Conservation (phyloP, 495 filamentous ascomycete species). For the Daldinia concentrica region DNA sequence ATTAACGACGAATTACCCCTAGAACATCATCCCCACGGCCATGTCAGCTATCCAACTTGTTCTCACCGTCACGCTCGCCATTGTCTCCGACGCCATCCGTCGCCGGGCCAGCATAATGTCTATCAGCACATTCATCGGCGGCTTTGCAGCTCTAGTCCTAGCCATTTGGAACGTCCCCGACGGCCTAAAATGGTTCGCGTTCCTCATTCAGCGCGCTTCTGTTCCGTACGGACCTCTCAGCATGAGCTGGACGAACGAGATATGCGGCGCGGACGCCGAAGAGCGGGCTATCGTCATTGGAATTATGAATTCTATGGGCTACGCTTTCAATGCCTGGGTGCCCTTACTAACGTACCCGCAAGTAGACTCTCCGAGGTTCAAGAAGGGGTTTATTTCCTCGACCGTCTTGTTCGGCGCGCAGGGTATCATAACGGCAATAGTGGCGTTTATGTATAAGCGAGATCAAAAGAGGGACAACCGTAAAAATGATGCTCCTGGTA, state of each 20-base stretch:
- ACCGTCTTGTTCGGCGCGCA: conserved; percentile 41
- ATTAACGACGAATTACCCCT: neutral
- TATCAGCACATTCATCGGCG: conserved; percentile 54
- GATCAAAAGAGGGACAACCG: conserved; percentile 33
- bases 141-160: conserved; percentile 54
- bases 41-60: conserved; percentile 57
- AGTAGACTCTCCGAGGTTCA: conserved; percentile 52
- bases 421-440: conserved; percentile 41
- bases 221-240: conserved; percentile 47
- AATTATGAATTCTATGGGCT: conserved; percentile 61
- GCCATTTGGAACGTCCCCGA: conserved; percentile 62
- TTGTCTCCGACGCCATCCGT: conserved; percentile 58
- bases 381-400: conserved; percentile 49
- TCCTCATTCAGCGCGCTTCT: conserved; percentile 43
- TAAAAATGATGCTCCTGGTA: neutral
- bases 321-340: conserved; percentile 59
- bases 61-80: conserved; percentile 46
- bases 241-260: conserved; percentile 62
- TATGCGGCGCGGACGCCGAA: conserved; percentile 56
- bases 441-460: conserved; percentile 42
- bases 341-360: conserved; percentile 56
- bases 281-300: conserved; percentile 62
- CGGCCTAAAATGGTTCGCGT: conserved; percentile 61
- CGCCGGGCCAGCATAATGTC: conserved; percentile 58
- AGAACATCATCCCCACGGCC: conserved; percentile 56